Evolutionary conservation across 2,329 filamentous ascomycete genomes (phyloP), one percentile per base, ranked within the genome.

Genomic region (Aureobasidium leucospermi): DNA sequence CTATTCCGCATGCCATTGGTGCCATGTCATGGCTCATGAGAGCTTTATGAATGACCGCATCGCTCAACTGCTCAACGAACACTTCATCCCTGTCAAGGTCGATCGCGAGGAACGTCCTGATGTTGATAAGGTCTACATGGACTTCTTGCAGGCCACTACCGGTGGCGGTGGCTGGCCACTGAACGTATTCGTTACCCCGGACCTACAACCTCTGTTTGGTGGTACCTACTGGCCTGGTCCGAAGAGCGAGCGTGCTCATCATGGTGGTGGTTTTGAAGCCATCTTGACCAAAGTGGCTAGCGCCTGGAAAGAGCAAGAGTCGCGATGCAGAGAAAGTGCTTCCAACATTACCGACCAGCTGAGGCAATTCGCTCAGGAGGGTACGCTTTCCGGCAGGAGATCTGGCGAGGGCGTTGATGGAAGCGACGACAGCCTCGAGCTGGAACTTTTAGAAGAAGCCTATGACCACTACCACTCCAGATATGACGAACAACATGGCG

Each of bases 111-210:
- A 96, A 74, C 85, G 93, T 29, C 93, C 93, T 8, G 92, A 97
- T 70, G 85, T 97, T 64, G 94, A 99, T 70, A 86, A 89, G 63
- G 92, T 97, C 64, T 97, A 97, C 73, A 96, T 96, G 90, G 96
- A 96, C 76, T 99, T 96, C 73, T 87, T 96, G 42, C 91, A 96
- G 71, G 93, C 93, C 1, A 93, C 94, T 10, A 96, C 88, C 61
- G 91, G 89, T 19, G 87, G 84, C 1, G 93, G 91, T 9, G 94
- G 94, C 41, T 97, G 94, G 92, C 94, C 94, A 1, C 76, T 97
- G 62, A 97, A 96, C 69, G 86, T 96, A n/a, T 97, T 99, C 71
- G 81, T 97, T 32, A 99, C 94, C 0, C 91, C 94, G 0, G 87
- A 96, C 65, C 81, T 97, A 29, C 87, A 96, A 69, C 94, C 94